Conservation (phyloP, 805 yeast species). For the Lachancea kluyveri region DNA sequence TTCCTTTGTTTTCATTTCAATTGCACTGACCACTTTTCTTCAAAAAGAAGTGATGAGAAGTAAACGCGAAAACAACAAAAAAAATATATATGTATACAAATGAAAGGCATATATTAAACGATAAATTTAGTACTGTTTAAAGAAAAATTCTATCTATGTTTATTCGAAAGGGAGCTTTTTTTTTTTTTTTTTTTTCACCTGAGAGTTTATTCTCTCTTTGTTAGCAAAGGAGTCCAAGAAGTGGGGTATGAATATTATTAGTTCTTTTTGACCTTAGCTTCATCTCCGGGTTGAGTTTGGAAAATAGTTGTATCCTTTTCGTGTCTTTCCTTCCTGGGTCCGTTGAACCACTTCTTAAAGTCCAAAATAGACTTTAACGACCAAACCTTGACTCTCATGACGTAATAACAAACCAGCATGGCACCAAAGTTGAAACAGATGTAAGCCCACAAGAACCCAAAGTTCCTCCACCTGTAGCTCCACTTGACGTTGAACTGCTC, state of each 20-base stretch:
- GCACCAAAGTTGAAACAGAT: slow-evolving; percentile 35
- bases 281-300: slow-evolving; percentile 35
- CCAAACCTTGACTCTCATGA: slow-evolving; percentile 36
- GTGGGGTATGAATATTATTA: no score
- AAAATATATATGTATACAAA: neutral
- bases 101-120: no score
- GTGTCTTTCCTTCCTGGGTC: slow-evolving; percentile 41
- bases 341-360: slow-evolving; percentile 36
- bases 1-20: neutral
- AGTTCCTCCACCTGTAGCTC: slow-evolving; percentile 59
- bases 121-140: no score
- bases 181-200: no score
- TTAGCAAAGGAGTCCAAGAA: no score
- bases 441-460: slow-evolving; percentile 47
- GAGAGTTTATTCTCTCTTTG: no score
- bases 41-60: neutral
- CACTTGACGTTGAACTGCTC: slow-evolving; percentile 34
- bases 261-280: slow-evolving; percentile 25
- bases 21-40: neutral
- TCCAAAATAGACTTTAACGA: slow-evolving; percentile 30
- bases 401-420: slow-evolving; percentile 34
- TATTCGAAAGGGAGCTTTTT: no score
- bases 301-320: slow-evolving; percentile 42
- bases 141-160: no score
- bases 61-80: neutral